Base-by-base conservation (phyloP, 1,284 basidiomycete genomes). In the Heliocybe sulcata region DNA sequence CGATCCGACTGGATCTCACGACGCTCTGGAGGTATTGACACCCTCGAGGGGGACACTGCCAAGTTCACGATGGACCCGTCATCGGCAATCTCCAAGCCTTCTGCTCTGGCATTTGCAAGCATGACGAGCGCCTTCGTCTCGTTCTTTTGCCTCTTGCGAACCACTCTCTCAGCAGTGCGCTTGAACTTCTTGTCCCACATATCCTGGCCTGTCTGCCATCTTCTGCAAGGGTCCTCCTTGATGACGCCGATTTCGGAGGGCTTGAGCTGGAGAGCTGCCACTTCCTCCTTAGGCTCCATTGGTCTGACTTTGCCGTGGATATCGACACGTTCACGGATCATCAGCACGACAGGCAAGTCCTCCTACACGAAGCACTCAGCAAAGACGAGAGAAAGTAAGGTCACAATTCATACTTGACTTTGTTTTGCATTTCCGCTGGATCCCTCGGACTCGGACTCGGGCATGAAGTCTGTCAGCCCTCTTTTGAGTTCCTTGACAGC, bases 261-360 rank as follows among this genome's bases (percentile, higher is more conserved):
- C 0, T 80, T 77, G 45, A 95, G 69, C 8, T 74, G 76, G 45
- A 96, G 73, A 0, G 83, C 88, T 4, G 72, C 69, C 0, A 98
- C 75, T 49, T 88, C 80, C 1, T 75, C 67, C 57, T 80, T 77
- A 0, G 84, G 75, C 64, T 98, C 94, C 59, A 99, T 77, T 0
- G 87, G 79, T 10, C 94, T 83, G 16, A 92, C 77, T 6, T 82
- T 70, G 6, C 96, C 96, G 22, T 77, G 76, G 2, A 87, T 85
- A 19, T 87, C 85, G 20, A 98, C 85, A 11, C 96, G 83, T 69
- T 98, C 94, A 31, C 95, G 82, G 57, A 98, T 91, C 79, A 89
- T 86, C 26, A 67, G 35, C 10, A 72, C 64, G 11, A 47, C 23
- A 6, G 42, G 23, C 11, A 53, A 11, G 20, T 53, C 52, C 29